Percentiles rank a stretch among this genome's conserved stretches.
Conservation (phyloP, 192 early-diverging fungal genomes). For the Coemansia erecta region DNA sequence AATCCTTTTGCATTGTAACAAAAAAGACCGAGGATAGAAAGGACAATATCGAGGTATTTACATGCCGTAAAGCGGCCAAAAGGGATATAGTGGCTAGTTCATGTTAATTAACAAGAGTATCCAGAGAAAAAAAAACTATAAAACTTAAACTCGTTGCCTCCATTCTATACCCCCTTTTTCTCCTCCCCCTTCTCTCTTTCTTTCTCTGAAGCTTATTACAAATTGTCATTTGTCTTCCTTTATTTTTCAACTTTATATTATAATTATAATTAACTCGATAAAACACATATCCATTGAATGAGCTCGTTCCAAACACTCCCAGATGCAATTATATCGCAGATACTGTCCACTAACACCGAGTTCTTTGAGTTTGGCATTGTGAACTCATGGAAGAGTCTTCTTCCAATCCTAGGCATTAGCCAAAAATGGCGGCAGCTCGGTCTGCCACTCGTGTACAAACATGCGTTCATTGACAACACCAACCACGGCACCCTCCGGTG, state of each 20-base stretch:
- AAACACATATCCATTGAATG: not conserved
- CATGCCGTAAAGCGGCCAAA: not conserved
- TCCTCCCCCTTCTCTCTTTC: not conserved
- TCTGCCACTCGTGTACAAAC: conserved; percentile 1
- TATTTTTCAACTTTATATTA: not conserved
- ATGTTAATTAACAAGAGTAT: not conserved
- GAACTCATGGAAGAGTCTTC: conserved; percentile 7
- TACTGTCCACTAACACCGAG: not conserved
- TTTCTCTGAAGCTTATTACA: not conserved
- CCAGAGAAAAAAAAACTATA: not conserved
- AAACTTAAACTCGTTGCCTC: not conserved
- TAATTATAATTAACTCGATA: not conserved
- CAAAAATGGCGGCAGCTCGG: not conserved
- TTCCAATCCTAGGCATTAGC: not conserved
- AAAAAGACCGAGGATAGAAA: too few species aligned
- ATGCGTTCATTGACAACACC: conserved; percentile 3
- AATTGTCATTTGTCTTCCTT: not conserved
- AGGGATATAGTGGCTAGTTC: not conserved
- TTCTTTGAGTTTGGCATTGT: conserved; percentile 6
- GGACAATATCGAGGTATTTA: too few species aligned
- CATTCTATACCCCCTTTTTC: not conserved
- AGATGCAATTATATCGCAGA: not conserved
- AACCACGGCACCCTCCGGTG: not conserved
- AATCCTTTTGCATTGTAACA: not conserved
- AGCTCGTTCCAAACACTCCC: not conserved